Evolutionary conservation across 129 eudicot species (phyloP).

Genomic region (carrot (Daucus carota)): DNA sequence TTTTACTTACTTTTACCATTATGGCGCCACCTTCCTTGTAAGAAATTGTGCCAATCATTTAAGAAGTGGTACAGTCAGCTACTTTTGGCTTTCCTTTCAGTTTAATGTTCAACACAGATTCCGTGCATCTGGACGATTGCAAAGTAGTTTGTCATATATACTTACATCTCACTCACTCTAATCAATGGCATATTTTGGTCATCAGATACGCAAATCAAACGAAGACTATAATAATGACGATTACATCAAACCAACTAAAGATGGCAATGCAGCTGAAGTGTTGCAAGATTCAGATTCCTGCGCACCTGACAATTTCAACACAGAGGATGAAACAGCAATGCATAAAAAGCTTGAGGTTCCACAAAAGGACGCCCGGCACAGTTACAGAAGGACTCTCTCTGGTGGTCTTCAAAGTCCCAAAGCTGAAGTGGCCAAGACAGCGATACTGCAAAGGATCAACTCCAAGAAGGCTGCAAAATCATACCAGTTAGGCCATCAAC

Average conservation of each 20-base stretch:
- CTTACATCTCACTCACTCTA: not conserved
- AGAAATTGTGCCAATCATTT: not conserved
- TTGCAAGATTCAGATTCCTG: conserved; percentile 16
- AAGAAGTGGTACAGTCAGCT: not conserved
- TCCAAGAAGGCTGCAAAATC: conserved; percentile 63
- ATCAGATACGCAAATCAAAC: conserved; percentile 53
- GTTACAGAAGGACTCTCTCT: conserved; percentile 66
- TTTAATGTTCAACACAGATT: not conserved
- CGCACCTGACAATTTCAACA: conserved; percentile 1
- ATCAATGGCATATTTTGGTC: not conserved
- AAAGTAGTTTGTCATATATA: not conserved
- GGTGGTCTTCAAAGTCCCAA: conserved; percentile 83
- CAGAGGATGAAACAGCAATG: conserved; percentile 13
- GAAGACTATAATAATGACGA: conserved; percentile 50
- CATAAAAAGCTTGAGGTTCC: conserved; percentile 11
- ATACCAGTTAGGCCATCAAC: conserved; percentile 72
- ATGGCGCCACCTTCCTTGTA: not conserved
- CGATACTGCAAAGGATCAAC: conserved; percentile 69
- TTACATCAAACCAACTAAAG: conserved; percentile 12
- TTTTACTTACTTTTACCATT: not conserved
- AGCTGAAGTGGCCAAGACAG: conserved; percentile 56
- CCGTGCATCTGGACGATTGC: not conserved
- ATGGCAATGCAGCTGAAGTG: not conserved
- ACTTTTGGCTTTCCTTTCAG: not conserved
- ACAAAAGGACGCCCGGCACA: conserved; percentile 18